phyloP scores from a whole-genome alignment of 306 rosid species.

The Rosa multiflora region DNA sequence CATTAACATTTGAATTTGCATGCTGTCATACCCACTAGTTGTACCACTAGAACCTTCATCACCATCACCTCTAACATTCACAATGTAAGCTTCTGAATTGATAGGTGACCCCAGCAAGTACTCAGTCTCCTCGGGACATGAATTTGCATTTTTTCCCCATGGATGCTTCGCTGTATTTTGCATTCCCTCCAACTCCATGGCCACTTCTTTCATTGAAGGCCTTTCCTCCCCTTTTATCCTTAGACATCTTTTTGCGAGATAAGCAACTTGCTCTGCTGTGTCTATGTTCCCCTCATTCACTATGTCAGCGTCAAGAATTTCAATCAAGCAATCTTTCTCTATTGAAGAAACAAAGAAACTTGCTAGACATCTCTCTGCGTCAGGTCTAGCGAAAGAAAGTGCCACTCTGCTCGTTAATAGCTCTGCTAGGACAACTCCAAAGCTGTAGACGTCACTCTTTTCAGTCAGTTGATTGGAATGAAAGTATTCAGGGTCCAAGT shows the following conservation, averaged over 20 bases:
- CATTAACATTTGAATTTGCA: conserved; percentile 11
- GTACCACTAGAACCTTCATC: not conserved
- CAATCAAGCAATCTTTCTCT: not conserved
- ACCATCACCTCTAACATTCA: not conserved
- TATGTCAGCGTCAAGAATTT: not conserved
- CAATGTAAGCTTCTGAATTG: not conserved
- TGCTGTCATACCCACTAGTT: not conserved
- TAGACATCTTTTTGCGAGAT: not conserved
- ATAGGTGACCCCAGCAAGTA: not conserved
- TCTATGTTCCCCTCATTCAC: not conserved
- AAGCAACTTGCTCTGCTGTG: not conserved
- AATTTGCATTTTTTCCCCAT: not conserved
- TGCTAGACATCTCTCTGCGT: not conserved
- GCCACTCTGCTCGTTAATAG: not conserved
- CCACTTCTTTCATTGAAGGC: not conserved
- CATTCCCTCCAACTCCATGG: not conserved
- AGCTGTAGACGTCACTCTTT: conserved; percentile 16
- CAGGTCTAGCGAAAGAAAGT: conserved; percentile 2
- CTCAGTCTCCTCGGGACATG: not conserved
- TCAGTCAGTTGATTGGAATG: not conserved
- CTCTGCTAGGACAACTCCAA: conserved; percentile 7
- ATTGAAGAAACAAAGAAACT: conserved; percentile 7
- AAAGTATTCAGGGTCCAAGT: conserved; percentile 17
- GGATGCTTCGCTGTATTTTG: not conserved
- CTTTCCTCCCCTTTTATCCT: not conserved